Evolutionary conservation across 331 rosid genomes (phyloP), one percentile per base, ranked within the genome.

Genomic region (Quercus lobata): DNA sequence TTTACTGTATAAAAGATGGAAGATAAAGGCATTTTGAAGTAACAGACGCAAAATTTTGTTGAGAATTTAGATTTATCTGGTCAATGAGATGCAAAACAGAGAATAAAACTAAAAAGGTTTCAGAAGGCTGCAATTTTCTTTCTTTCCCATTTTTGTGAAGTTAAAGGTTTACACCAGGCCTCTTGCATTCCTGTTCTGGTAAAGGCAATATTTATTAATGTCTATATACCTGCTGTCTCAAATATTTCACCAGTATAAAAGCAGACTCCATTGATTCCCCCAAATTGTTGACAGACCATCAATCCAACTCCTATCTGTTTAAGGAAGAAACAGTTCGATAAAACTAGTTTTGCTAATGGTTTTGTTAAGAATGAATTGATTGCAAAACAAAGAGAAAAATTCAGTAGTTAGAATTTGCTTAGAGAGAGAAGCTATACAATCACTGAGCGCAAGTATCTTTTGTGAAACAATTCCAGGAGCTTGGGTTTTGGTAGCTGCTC

Each of bases 211-310:
- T 53, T 72, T 30, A 21, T 34, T 17, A 29, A 29, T 57, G 24
- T 57, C 41, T 69, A 41, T 14, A 55, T 84, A 95, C 99, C 96
- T 83, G 96, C 98, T 82, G 81, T 83, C 75, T 91, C 94, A 83
- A 93, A 89, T 72, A 95, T 95, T 72, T 91, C 81, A 86, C 96
- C 90, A 78, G 83, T 71, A 25, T 95, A 95, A 85, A 91, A 95
- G 83, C 91, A 86, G 78, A 95, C 69, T 76, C 90, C 97, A 29
- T 95, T 95, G 87, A 93, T 93, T 80, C 99, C 97, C 35, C 99
- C 99, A 18, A 93, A 79, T 84, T 95, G 99, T 81, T 95, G 97
- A 83, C 96, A 95, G 37, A 87, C 83, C 97, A 92, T 92, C 74
- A 93, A 84, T 49, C 99, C 99, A 30, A 93, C 82, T 82, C 94